These are phyloP conservation scores for Vachellia pachyceras DNA, from an alignment of 306 rosid genomes.

Conservation along the genomic window DNA sequence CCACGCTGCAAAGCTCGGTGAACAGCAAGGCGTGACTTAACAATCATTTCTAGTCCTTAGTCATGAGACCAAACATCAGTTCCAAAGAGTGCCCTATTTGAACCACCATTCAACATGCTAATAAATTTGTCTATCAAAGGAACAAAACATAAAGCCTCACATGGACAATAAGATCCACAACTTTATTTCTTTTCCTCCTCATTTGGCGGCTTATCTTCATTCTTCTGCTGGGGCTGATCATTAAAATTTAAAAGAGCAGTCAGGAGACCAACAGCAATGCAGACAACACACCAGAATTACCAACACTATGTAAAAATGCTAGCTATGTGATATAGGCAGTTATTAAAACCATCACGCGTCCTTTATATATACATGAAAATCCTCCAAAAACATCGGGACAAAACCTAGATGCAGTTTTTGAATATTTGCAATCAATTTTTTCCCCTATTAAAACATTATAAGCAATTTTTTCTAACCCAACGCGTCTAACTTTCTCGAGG, in stretches of 20 bases:
- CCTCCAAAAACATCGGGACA: background rate
- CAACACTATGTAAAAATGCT: no score
- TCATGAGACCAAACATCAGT: slow-evolving; percentile 8
- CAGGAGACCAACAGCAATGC: no score
- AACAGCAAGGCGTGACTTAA: slow-evolving; percentile 8
- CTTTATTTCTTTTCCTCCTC: slow-evolving; percentile 68
- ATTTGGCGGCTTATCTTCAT: slow-evolving; percentile 67
- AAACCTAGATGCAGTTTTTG: background rate
- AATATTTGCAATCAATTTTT: background rate
- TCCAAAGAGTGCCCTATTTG: slow-evolving; percentile 18
- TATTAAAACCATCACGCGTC: background rate
- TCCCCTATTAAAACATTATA: background rate
- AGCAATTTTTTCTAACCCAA: background rate
- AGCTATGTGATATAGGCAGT: no score
- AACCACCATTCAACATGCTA: slow-evolving; percentile 25
- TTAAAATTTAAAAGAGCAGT: background rate
- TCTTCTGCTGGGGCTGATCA: slow-evolving; percentile 61
- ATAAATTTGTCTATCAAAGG: slow-evolving; percentile 20
- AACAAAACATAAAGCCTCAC: slow-evolving; percentile 28
- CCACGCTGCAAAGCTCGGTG: slow-evolving; percentile 2
- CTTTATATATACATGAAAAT: background rate
- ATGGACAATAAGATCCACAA: slow-evolving; percentile 25
- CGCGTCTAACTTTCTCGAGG: background rate
- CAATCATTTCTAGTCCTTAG: slow-evolving; percentile 21
- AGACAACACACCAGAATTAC: no score